Evolutionary conservation across 352 stramenopile genomes (phyloP).

Genomic region (Blastocystis sp.): DNA sequence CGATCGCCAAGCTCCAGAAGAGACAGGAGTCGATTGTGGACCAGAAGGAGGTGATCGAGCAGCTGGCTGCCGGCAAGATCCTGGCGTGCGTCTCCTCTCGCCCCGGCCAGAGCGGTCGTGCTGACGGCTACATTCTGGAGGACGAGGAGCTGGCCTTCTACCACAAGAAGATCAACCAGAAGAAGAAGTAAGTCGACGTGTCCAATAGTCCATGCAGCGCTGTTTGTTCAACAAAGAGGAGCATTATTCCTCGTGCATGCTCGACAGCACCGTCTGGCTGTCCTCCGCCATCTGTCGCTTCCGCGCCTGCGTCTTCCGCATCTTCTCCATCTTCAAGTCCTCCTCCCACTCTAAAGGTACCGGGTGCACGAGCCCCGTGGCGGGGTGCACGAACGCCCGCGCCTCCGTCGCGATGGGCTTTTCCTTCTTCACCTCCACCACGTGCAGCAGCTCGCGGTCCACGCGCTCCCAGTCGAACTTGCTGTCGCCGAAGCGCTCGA

Average conservation of each 20-base stretch:
- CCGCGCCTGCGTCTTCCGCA: background rate
- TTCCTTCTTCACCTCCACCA: conserved; percentile 9
- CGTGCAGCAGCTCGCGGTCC: background rate
- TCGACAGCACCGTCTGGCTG: conserved; percentile 10
- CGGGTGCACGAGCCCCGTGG: conserved; percentile 27
- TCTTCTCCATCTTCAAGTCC: conserved; percentile 25
- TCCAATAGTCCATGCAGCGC: background rate
- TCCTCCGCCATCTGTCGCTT: conserved; percentile 30
- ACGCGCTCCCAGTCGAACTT: conserved; percentile 60
- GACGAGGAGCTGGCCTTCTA: conserved; percentile 65
- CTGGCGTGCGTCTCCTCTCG: too few relatives aligned
- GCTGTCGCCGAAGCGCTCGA: background rate
- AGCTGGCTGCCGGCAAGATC: too few relatives aligned
- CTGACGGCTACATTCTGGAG: background rate
- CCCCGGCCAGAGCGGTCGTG: too few relatives aligned
- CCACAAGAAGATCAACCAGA: conserved; percentile 70
- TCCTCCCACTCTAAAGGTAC: conserved; percentile 56
- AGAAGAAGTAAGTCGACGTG: conserved; percentile 51
- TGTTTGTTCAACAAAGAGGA: conserved; percentile 7
- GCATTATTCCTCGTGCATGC: background rate
- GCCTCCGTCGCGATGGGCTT: background rate
- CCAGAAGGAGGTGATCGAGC: too few relatives aligned
- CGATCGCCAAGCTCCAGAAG: too few relatives aligned
- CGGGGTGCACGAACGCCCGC: conserved; percentile 36
- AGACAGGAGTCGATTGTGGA: too few relatives aligned